Evolutionary conservation across 106 monocot species (phyloP).

Genomic region (Allium sativum): DNA sequence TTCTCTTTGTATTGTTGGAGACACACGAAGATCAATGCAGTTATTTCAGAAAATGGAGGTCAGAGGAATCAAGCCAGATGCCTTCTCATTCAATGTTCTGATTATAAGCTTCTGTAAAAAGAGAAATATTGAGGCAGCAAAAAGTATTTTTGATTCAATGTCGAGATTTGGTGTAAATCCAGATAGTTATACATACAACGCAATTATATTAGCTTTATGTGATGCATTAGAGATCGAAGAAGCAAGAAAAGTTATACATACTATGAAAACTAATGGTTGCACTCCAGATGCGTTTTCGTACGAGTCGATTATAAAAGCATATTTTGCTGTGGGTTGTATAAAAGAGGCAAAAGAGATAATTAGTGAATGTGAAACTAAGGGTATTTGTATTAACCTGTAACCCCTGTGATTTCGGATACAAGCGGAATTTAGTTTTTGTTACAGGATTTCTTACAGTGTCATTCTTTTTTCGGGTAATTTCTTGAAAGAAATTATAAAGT

Average conservation of each 20-base stretch:
- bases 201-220: slow-evolving; percentile 58
- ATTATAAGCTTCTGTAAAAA: slow-evolving; percentile 66
- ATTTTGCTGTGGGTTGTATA: slow-evolving; percentile 20
- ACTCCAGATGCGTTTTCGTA: slow-evolving; percentile 32
- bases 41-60: slow-evolving; percentile 59
- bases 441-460: no score
- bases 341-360: slow-evolving; percentile 35
- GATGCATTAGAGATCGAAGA: slow-evolving; percentile 36
- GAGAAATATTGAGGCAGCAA: slow-evolving; percentile 45
- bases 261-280: slow-evolving; percentile 46
- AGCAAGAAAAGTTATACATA: slow-evolving; percentile 44
- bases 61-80: slow-evolving; percentile 53
- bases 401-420: no score
- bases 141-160: slow-evolving; percentile 66
- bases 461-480: no score
- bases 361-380: slow-evolving; percentile 25
- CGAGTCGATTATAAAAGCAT: slow-evolving; percentile 27
- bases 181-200: slow-evolving; percentile 66
- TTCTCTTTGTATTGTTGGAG: slow-evolving; percentile 44
- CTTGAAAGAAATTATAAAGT: no score
- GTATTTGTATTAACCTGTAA: slow-evolving; percentile 9
- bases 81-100: slow-evolving; percentile 74
- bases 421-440: no score
- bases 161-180: slow-evolving; percentile 64
- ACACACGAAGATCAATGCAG: slow-evolving; percentile 42